These are phyloP conservation scores for Acacia acuminata DNA, from an alignment of 306 rosid species.

Conservation along the genomic window DNA sequence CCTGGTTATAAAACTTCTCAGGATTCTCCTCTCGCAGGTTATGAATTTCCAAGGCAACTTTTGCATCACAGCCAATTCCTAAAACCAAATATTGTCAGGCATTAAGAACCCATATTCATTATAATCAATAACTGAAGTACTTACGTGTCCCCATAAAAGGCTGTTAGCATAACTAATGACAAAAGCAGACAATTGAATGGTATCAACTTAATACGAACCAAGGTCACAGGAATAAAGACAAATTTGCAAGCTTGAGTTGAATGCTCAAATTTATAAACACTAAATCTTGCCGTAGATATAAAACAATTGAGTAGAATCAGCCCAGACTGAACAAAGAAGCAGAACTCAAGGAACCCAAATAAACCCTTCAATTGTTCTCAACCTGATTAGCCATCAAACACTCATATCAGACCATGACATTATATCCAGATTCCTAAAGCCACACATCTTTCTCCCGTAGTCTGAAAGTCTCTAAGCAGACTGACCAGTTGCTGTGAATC, in stretches of 20 bases:
- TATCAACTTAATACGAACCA: constrained; percentile 13
- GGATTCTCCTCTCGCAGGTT: constrained; percentile 98
- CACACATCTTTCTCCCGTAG: neutral
- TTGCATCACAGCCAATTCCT: constrained; percentile 99
- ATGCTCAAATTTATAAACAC: constrained; percentile 23
- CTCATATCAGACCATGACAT: neutral
- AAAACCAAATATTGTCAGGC: constrained; percentile 32
- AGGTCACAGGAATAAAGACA: constrained; percentile 6
- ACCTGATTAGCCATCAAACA: neutral
- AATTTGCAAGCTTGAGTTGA: constrained; percentile 17
- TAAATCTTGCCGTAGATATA: constrained; percentile 14
- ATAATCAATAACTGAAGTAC: constrained; percentile 16
- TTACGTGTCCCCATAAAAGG: constrained; percentile 14
- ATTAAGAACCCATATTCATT: constrained; percentile 27
- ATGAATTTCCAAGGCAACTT: constrained; percentile 98
- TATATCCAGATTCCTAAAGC: neutral
- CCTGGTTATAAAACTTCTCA: constrained; percentile 98
- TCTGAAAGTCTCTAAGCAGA: constrained; percentile 1
- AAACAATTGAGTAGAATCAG: constrained; percentile 19
- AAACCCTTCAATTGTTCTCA: constrained; percentile 14
- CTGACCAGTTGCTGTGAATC: constrained; percentile 24
- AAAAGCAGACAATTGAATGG: constrained; percentile 12
- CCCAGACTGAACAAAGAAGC: constrained; percentile 23
- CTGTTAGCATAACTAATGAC: constrained; percentile 8
- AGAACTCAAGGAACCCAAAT: constrained; percentile 21